phyloP scores from a whole-genome alignment of 768 basidiomycete genomes.

The Lactarius pseudohatsudake region DNA sequence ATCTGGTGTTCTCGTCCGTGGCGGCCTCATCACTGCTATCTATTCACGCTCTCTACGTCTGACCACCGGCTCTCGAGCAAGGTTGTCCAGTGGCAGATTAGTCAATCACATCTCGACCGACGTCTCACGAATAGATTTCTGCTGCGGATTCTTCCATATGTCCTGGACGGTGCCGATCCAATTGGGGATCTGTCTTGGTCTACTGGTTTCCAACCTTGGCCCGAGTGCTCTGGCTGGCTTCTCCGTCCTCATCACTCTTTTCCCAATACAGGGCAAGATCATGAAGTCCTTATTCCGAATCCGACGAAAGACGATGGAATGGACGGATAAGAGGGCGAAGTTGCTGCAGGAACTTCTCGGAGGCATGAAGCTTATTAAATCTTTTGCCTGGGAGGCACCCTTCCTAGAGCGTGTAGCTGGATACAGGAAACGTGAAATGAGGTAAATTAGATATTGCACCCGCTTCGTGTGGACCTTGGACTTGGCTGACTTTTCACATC shows the following conservation, averaged over 20 bases:
- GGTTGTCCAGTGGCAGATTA: constrained; percentile 82
- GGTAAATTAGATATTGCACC: constrained; percentile 33
- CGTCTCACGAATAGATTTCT: constrained; percentile 89
- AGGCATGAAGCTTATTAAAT: constrained; percentile 91
- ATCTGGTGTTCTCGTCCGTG: constrained; percentile 77
- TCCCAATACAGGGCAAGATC: constrained; percentile 67
- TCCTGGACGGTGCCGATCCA: constrained; percentile 77
- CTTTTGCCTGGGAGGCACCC: constrained; percentile 85
- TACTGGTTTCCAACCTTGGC: constrained; percentile 74
- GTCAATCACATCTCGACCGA: constrained; percentile 95
- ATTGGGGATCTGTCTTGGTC: constrained; percentile 69
- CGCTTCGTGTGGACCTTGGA: background rate
- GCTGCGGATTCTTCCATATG: constrained; percentile 78
- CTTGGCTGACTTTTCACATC: background rate
- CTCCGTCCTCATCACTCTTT: constrained; percentile 63
- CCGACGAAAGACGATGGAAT: constrained; percentile 74
- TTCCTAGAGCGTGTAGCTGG: constrained; percentile 72
- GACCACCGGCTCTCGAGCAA: constrained; percentile 74
- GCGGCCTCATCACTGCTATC: constrained; percentile 84
- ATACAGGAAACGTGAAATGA: constrained; percentile 71
- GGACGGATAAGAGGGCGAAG: constrained; percentile 90
- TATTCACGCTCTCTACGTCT: constrained; percentile 77
- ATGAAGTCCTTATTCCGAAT: constrained; percentile 73
- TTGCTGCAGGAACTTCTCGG: constrained; percentile 85
- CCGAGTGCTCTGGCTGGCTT: constrained; percentile 56